A percentile compares a stretch with the other conserved stretches of the same genome.
Conservation (phyloP, 306 rosid species). For the Quercus berberidifolia region DNA sequence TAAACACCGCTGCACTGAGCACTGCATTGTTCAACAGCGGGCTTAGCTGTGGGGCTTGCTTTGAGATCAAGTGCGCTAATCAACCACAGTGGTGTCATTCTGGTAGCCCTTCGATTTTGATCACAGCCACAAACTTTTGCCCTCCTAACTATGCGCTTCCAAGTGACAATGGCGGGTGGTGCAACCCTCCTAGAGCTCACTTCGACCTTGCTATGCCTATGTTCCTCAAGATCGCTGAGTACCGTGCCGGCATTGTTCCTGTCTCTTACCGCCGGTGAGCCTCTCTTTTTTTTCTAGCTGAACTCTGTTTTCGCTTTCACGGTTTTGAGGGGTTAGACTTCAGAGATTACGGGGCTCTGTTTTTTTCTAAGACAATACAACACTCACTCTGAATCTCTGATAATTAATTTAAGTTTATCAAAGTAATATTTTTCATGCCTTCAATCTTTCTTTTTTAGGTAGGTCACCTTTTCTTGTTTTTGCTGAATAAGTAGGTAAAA, state of each 20-base stretch:
- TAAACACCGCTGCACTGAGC: conserved; percentile 83
- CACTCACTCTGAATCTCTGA: no score
- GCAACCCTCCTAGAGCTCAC: conserved; percentile 84
- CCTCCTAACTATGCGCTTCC: conserved; percentile 63
- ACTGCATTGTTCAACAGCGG: conserved; percentile 79
- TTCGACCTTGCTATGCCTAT: conserved; percentile 91
- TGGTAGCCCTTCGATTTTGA: conserved; percentile 66
- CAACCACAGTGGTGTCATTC: conserved; percentile 79
- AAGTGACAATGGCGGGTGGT: conserved; percentile 84
- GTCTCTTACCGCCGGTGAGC: conserved; percentile 70
- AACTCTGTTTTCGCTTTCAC: neutral
- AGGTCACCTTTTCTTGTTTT: no score
- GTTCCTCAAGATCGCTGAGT: conserved; percentile 79
- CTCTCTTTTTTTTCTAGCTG: neutral
- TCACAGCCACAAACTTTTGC: conserved; percentile 83
- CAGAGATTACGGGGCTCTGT: neutral
- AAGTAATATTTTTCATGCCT: no score
- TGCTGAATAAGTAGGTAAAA: no score
- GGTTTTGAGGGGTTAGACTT: neutral
- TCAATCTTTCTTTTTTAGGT: no score
- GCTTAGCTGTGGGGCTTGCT: conserved; percentile 76
- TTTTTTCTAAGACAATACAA: no score
- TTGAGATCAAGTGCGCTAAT: conserved; percentile 58
- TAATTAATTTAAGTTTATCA: no score
- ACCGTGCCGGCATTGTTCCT: conserved; percentile 88